phyloP scores from a whole-genome alignment of 768 basidiomycete genomes.

The Mycena vitilis region DNA sequence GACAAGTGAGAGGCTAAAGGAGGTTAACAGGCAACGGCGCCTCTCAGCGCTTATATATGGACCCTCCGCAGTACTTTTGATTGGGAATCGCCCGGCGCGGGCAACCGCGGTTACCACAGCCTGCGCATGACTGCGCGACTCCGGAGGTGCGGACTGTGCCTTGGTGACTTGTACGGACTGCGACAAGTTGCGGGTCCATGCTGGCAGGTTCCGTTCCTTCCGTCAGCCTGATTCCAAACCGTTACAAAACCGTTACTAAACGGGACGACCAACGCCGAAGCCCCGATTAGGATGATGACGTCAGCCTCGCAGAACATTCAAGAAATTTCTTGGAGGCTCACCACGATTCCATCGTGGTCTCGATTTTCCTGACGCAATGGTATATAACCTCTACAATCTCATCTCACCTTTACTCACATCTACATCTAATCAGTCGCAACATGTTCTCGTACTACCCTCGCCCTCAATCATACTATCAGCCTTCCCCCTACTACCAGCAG shows the following conservation, averaged over 20 bases:
- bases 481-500: conserved; percentile 40
- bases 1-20: conserved; percentile 16
- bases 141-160: conserved; percentile 23
- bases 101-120: conserved; percentile 18
- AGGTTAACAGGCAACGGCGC: conserved; percentile 1
- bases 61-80: conserved; percentile 25
- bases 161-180: conserved; percentile 2
- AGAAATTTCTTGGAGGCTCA: conserved; percentile 11
- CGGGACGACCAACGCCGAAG: background rate
- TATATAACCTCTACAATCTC: conserved; percentile 26
- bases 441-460: conserved; percentile 33
- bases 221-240: conserved; percentile 15
- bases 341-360: conserved; percentile 6
- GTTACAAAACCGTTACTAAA: no score
- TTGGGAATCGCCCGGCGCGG: conserved; percentile 9
- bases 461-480: conserved; percentile 35
- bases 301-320: background rate
- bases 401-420: conserved; percentile 13
- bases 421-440: conserved; percentile 27
- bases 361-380: conserved; percentile 24
- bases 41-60: conserved; percentile 28
- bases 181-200: no score
- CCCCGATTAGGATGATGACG: conserved; percentile 26
- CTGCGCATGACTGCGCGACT: conserved; percentile 6
- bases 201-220: no score